Conservation (phyloP, 176 grass and related monocot genomes). For the Musa schizocarpa region DNA sequence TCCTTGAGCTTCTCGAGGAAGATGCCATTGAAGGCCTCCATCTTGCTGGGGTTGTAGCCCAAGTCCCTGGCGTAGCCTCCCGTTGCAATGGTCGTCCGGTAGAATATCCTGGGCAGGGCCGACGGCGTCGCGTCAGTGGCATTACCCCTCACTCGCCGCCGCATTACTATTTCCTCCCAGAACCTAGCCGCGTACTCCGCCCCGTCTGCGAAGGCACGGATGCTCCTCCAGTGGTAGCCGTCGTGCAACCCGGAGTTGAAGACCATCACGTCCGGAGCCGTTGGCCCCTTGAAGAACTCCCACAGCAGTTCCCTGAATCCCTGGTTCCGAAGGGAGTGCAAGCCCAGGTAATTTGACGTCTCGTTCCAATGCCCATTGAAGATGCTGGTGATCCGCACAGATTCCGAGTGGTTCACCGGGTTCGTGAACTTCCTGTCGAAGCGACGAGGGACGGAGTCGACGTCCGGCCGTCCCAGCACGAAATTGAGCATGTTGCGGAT, state of each 20-base stretch:
- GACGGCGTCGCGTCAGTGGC: neutral
- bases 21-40: slow-evolving; percentile 81
- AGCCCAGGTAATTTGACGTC: slow-evolving; percentile 72
- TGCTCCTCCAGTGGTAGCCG: slow-evolving; percentile 69
- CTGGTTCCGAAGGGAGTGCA: slow-evolving; percentile 60
- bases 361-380: slow-evolving; percentile 98
- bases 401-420: slow-evolving; percentile 31
- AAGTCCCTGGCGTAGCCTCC: slow-evolving; percentile 87
- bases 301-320: slow-evolving; percentile 40
- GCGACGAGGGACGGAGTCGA: slow-evolving; percentile 43
- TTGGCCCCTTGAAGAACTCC: slow-evolving; percentile 58
- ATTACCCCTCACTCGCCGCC: slow-evolving; percentile 8
- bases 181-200: slow-evolving; percentile 62
- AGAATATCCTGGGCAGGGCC: slow-evolving; percentile 51
- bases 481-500: slow-evolving; percentile 74
- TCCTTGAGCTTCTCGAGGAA: slow-evolving; percentile 62
- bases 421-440: slow-evolving; percentile 58
- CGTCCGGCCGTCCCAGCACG: slow-evolving; percentile 57
- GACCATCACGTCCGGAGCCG: slow-evolving; percentile 45
- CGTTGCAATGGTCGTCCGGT: slow-evolving; percentile 69
- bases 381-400: slow-evolving; percentile 74
- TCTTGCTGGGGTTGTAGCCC: slow-evolving; percentile 91
- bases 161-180: slow-evolving; percentile 53
- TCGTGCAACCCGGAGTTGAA: slow-evolving; percentile 94
- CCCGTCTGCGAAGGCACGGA: slow-evolving; percentile 33